Percentiles rank a stretch among this genome's conserved stretches.
Evolutionary conservation across 176 grass and related monocot species (phyloP).

Genomic region (Hordeum vulgare): DNA sequence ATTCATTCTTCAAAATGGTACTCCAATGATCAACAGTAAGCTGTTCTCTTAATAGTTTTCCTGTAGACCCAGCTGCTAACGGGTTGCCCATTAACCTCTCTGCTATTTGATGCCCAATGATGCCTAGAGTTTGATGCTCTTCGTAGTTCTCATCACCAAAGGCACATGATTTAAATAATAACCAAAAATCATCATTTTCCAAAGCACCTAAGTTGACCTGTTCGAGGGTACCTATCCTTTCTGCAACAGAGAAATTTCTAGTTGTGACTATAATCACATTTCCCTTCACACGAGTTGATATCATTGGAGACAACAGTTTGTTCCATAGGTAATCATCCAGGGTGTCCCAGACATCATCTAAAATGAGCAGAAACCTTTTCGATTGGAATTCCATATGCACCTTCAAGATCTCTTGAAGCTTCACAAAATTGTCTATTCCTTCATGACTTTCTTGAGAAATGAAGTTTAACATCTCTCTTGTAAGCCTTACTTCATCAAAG

Average conservation of each 20-base stretch:
- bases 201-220: neutral
- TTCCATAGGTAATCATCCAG: neutral
- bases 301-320: neutral
- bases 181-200: neutral
- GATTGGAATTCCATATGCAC: neutral
- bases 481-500: neutral
- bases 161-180: slow-evolving; percentile 19
- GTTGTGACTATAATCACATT: slow-evolving; percentile 22
- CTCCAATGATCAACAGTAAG: slow-evolving; percentile 19
- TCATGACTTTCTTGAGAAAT: neutral
- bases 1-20: slow-evolving; percentile 11
- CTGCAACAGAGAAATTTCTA: slow-evolving; percentile 10
- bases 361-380: neutral
- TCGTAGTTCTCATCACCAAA: slow-evolving; percentile 29
- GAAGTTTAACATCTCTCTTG: slow-evolving; percentile 10
- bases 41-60: neutral
- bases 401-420: neutral
- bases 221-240: neutral
- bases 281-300: neutral
- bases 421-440: neutral
- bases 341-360: slow-evolving; percentile 33
- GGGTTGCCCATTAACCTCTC: slow-evolving; percentile 2
- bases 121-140: neutral
- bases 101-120: neutral
- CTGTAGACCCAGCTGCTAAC: slow-evolving; percentile 25